Conservation (phyloP, 352 stramenopile species). For the Phytophthora pisi region DNA sequence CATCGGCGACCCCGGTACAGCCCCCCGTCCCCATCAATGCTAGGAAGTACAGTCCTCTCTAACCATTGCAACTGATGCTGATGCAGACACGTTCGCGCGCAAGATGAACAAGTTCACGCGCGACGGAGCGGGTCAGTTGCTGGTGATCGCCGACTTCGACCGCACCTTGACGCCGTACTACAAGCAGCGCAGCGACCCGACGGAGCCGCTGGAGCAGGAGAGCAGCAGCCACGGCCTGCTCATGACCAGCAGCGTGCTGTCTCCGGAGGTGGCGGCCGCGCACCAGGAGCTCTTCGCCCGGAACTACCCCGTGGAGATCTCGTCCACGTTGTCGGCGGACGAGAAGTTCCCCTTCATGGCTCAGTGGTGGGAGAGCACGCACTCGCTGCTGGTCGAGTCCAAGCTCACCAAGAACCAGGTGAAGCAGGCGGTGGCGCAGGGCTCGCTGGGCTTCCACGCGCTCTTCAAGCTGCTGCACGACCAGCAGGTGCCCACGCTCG, state of each 20-base stretch:
- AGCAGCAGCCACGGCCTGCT: slow-evolving; percentile 36
- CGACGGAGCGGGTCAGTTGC: slow-evolving; percentile 62
- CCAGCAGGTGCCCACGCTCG: slow-evolving; percentile 52
- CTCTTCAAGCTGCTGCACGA: slow-evolving; percentile 48
- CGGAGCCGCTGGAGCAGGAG: slow-evolving; percentile 19
- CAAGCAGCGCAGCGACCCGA: slow-evolving; percentile 21
- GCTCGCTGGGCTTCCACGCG: slow-evolving; percentile 48
- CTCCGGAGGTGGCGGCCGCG: slow-evolving; percentile 21
- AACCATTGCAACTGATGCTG: neutral
- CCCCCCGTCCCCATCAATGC: neutral
- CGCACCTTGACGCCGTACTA: slow-evolving; percentile 70
- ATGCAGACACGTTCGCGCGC: slow-evolving; percentile 62
- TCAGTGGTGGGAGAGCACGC: slow-evolving; percentile 59
- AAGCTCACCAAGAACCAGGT: slow-evolving; percentile 55
- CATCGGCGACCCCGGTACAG: slow-evolving; percentile 26
- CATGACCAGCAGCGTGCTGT: slow-evolving; percentile 30
- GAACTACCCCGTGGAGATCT: slow-evolving; percentile 78
- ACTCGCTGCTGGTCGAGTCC: slow-evolving; percentile 54
- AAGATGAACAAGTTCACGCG: slow-evolving; percentile 77
- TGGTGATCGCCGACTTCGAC: slow-evolving; percentile 84
- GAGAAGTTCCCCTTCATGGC: slow-evolving; percentile 76
- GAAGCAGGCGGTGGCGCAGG: slow-evolving; percentile 36
- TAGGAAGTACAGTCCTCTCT: neutral
- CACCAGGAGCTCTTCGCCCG: slow-evolving; percentile 58
- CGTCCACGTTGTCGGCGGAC: slow-evolving; percentile 46